phyloP scores from a whole-genome alignment of 192 early-diverging fungal genomes.

The Chytriomyces confervae region DNA sequence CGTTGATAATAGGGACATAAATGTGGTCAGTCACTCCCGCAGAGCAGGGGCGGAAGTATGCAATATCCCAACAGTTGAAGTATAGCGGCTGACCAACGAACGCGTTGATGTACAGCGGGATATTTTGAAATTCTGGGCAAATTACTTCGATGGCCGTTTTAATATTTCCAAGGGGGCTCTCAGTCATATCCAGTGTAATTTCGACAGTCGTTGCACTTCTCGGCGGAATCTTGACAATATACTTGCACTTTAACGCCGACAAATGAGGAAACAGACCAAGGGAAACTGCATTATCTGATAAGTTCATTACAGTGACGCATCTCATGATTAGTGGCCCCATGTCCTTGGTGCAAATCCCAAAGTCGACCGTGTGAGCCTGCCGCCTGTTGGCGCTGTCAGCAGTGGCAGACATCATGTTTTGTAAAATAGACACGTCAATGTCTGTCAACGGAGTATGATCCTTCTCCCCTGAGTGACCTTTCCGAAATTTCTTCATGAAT shows the following conservation, averaged over 20 bases:
- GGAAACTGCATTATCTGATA: constrained; percentile 52
- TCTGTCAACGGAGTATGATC: constrained; percentile 48
- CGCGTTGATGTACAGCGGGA: constrained; percentile 55
- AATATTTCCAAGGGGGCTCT: constrained; percentile 46
- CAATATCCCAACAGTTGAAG: constrained; percentile 60
- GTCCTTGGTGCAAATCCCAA: constrained; percentile 51
- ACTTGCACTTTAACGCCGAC: constrained; percentile 54
- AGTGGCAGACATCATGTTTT: constrained; percentile 62
- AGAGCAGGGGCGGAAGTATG: constrained; percentile 60
- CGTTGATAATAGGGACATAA: constrained; percentile 52
- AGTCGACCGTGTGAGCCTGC: constrained; percentile 62
- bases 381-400: constrained; percentile 48
- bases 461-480: constrained; percentile 41
- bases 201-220: constrained; percentile 64
- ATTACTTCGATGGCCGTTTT: constrained; percentile 59
- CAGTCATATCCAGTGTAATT: constrained; percentile 46
- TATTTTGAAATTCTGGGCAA: constrained; percentile 68
- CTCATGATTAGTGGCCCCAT: constrained; percentile 40
- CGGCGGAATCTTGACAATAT: constrained; percentile 58
- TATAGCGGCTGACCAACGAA: constrained; percentile 62
- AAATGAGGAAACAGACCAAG: constrained; percentile 59
- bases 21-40: constrained; percentile 41
- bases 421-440: constrained; percentile 54
- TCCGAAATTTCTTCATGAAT: constrained; percentile 58
- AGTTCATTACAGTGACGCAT: constrained; percentile 64